A percentile compares a stretch with the other conserved stretches of the same genome.
Conservation (phyloP, 1,139 yeast species). For the Taphrina pruni region DNA sequence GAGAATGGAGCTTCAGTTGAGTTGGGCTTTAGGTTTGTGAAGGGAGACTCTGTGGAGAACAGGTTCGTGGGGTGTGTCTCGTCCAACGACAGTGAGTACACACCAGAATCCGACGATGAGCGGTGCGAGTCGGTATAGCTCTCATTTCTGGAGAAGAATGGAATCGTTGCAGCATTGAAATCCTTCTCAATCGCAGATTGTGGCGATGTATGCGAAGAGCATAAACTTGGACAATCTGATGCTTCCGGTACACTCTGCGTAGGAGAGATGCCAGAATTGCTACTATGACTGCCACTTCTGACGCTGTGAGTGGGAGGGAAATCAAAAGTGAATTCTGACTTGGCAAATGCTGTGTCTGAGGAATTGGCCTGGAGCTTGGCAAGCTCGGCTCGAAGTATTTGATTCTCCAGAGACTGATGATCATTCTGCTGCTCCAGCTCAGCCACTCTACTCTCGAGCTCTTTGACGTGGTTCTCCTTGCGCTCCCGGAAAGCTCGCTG, state of each 20-base stretch:
- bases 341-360: slow-evolving; percentile 13
- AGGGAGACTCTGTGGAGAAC: not conserved
- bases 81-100: not conserved
- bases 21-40: not conserved
- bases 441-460: slow-evolving; percentile 61
- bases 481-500: slow-evolving; percentile 89
- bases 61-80: not conserved
- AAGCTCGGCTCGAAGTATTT: slow-evolving; percentile 19
- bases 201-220: slow-evolving; percentile 33
- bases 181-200: slow-evolving; percentile 25
- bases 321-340: slow-evolving; percentile 23
- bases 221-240: slow-evolving; percentile 26
- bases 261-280: not conserved
- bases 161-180: slow-evolving; percentile 34
- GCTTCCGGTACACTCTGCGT: not conserved
- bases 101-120: slow-evolving; percentile 14
- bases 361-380: slow-evolving; percentile 1
- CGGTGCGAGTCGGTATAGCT: slow-evolving; percentile 14
- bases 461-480: slow-evolving; percentile 66
- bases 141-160: slow-evolving; percentile 14
- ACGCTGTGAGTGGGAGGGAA: slow-evolving; percentile 5
- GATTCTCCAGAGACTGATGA: slow-evolving; percentile 22
- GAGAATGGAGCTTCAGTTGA: not conserved
- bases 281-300: slow-evolving; percentile 8
- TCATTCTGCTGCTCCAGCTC: slow-evolving; percentile 54